Percentiles rank a stretch among this genome's conserved stretches.
Conservation (phyloP, 2,329 filamentous ascomycete species). For the Diaporthe citriasiana region DNA sequence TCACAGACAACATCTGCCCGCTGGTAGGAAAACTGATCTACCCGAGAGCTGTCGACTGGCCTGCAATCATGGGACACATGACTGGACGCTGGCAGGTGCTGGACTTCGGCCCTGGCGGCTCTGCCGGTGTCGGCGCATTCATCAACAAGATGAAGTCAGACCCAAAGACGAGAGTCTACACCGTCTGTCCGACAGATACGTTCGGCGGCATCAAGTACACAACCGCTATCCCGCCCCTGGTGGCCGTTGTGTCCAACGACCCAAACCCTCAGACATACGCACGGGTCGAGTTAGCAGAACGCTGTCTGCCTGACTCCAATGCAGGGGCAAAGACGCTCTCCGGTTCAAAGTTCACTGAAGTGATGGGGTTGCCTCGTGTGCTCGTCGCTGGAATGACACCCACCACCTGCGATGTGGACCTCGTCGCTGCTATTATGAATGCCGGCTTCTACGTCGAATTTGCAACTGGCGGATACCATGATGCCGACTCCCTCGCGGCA, state of each 20-base stretch:
- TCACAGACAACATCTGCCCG: slow-evolving; percentile 84
- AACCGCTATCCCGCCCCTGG: neutral
- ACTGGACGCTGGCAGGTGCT: slow-evolving; percentile 87
- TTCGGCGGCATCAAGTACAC: neutral
- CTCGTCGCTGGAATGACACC: slow-evolving; percentile 65
- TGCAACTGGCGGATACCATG: slow-evolving; percentile 64
- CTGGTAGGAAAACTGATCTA: slow-evolving; percentile 92
- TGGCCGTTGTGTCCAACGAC: slow-evolving; percentile 2
- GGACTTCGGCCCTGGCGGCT: slow-evolving; percentile 96
- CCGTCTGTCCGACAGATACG: neutral
- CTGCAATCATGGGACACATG: slow-evolving; percentile 91
- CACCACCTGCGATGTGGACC: slow-evolving; percentile 61
- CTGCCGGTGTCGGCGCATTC: slow-evolving; percentile 93
- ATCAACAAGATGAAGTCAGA: slow-evolving; percentile 99
- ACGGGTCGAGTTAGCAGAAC: slow-evolving; percentile 87
- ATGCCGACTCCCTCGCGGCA: slow-evolving; percentile 57
- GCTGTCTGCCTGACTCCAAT: slow-evolving; percentile 85
- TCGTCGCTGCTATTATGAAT: slow-evolving; percentile 67
- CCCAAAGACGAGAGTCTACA: slow-evolving; percentile 59
- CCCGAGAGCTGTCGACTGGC: slow-evolving; percentile 94
- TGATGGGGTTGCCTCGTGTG: slow-evolving; percentile 61
- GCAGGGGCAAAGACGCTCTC: neutral
- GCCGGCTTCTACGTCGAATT: slow-evolving; percentile 57
- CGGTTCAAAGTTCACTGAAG: slow-evolving; percentile 55
- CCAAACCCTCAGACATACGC: slow-evolving; percentile 6